These are phyloP conservation scores for Pyracantha coccinea DNA, from an alignment of 331 rosid species.

Conservation along the genomic window DNA sequence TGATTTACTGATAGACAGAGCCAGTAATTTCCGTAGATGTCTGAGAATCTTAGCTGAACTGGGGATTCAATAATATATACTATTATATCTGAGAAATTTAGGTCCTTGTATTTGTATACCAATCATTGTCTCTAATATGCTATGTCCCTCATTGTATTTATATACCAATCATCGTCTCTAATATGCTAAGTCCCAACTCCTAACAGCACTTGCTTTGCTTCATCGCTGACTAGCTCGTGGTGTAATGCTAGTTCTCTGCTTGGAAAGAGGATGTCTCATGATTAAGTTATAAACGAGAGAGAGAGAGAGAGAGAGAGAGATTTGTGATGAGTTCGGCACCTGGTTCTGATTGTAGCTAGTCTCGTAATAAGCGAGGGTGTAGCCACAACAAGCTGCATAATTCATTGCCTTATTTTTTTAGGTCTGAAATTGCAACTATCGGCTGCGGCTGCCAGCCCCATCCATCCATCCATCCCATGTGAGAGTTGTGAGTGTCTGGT, in stretches of 20 bases:
- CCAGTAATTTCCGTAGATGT: constrained; percentile 21
- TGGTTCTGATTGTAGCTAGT: background rate
- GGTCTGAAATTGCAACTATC: background rate
- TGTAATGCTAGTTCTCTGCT: background rate
- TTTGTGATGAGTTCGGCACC: background rate
- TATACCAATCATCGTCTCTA: no score
- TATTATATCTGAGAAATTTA: no score
- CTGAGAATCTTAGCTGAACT: constrained; percentile 6
- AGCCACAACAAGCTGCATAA: background rate
- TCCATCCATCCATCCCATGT: background rate
- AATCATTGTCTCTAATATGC: no score
- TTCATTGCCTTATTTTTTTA: background rate
- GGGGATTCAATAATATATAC: no score
- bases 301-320: no score
- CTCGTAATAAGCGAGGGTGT: background rate
- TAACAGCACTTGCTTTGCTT: no score
- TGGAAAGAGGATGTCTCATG: background rate
- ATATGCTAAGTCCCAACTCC: no score
- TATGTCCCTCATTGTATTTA: no score
- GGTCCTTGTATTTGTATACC: no score
- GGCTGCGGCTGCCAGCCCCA: background rate
- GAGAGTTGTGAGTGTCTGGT: background rate
- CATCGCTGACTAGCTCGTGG: background rate
- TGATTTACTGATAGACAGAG: constrained; percentile 26
- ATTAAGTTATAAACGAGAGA: no score